Percentiles rank a stretch among this genome's conserved stretches.
phyloP scores from a whole-genome alignment of 495 filamentous ascomycete genomes.

The Chlorociboria aeruginascens region DNA sequence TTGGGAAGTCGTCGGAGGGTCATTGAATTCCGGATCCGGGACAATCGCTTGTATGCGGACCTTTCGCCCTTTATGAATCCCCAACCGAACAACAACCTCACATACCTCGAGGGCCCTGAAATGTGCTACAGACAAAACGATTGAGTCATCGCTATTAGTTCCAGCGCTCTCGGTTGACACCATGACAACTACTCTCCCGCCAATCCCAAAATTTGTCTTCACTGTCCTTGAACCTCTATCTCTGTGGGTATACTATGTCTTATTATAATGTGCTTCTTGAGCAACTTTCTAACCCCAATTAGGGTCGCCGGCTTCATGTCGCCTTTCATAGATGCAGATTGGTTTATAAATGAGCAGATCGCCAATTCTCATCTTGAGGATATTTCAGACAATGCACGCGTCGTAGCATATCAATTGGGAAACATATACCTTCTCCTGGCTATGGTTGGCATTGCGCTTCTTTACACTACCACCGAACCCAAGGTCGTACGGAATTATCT shows the following conservation, averaged over 20 bases:
- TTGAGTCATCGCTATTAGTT: no score
- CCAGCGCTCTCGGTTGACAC: neutral
- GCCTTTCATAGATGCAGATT: slow-evolving; percentile 40
- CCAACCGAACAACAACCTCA: no score
- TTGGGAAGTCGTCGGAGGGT: no score
- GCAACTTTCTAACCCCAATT: no score
- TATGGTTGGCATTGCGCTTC: slow-evolving; percentile 45
- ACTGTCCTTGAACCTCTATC: slow-evolving; percentile 57
- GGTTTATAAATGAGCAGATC: slow-evolving; percentile 51
- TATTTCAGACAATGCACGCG: slow-evolving; percentile 20
- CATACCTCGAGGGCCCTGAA: no score
- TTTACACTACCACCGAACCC: slow-evolving; percentile 50
- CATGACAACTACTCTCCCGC: slow-evolving; percentile 40
- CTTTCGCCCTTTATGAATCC: no score
- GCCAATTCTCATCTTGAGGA: slow-evolving; percentile 21
- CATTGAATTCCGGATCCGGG: no score
- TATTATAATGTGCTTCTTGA: no score
- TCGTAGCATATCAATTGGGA: slow-evolving; percentile 37
- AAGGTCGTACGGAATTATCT: slow-evolving; percentile 58
- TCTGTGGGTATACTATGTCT: slow-evolving; percentile 33
- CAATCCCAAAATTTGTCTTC: slow-evolving; percentile 41
- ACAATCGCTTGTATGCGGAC: no score
- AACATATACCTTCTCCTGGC: slow-evolving; percentile 58
- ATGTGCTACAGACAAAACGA: no score
- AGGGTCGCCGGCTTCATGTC: slow-evolving; percentile 44